Percentiles rank a stretch among this genome's conserved stretches.
phyloP scores from a whole-genome alignment of 164 flowering plant genomes.

The Tetrastigma voinierianum region DNA sequence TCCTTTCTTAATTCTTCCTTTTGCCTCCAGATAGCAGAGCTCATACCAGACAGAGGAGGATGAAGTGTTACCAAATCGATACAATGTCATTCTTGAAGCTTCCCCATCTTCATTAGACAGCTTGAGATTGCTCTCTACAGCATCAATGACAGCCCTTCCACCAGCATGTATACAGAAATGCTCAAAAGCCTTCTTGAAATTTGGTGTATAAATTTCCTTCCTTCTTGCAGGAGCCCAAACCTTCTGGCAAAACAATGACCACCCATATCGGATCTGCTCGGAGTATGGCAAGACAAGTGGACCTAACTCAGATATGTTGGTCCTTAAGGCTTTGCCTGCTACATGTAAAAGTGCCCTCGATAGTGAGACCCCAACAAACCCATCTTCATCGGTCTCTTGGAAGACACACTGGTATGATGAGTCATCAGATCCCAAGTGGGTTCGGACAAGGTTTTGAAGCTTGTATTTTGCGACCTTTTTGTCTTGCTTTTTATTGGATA shows the following conservation, averaged over 20 bases:
- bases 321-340: slow-evolving; percentile 41
- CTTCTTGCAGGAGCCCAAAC: slow-evolving; percentile 2
- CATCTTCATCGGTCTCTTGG: slow-evolving; percentile 41
- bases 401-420: slow-evolving; percentile 37
- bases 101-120: slow-evolving; percentile 40
- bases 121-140: slow-evolving; percentile 33
- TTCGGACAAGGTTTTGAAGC: slow-evolving; percentile 45
- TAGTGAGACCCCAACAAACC: slow-evolving; percentile 36
- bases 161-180: slow-evolving; percentile 69
- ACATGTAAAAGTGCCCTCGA: slow-evolving; percentile 37
- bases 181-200: slow-evolving; percentile 47
- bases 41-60: slow-evolving; percentile 58
- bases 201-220: slow-evolving; percentile 31
- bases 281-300: slow-evolving; percentile 44
- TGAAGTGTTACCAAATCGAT: slow-evolving; percentile 59
- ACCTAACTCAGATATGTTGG: slow-evolving; percentile 38
- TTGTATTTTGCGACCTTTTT: slow-evolving; percentile 35
- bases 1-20: slow-evolving; percentile 46
- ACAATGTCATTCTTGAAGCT: slow-evolving; percentile 56
- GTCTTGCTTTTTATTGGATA: slow-evolving; percentile 45
- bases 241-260: slow-evolving; percentile 18
- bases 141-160: slow-evolving; percentile 49
- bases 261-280: slow-evolving; percentile 42
- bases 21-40: slow-evolving; percentile 51
- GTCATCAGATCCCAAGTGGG: slow-evolving; percentile 53